These are phyloP conservation scores for Casuarina cunninghamiana DNA, from an alignment of 306 rosid genomes.

Conservation along the genomic window DNA sequence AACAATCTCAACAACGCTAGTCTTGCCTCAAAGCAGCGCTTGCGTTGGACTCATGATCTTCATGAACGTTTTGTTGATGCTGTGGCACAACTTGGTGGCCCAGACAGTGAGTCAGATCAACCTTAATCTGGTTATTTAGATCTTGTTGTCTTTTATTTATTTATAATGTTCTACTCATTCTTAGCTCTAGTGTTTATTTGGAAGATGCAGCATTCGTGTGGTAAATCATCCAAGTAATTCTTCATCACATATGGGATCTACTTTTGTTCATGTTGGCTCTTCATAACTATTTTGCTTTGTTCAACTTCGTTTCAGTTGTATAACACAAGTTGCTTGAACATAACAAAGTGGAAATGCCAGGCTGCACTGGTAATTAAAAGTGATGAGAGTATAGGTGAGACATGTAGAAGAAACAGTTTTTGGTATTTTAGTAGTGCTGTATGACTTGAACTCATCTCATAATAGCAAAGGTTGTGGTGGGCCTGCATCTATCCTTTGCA, in stretches of 20 bases:
- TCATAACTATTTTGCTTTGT: not conserved
- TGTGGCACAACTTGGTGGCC: slow-evolving; percentile 97
- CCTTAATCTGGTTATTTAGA: slow-evolving; percentile 28
- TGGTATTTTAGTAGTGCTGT: slow-evolving; percentile 3
- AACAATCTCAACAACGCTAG: slow-evolving; percentile 57
- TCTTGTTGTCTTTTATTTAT: slow-evolving; percentile 7
- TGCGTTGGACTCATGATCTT: slow-evolving; percentile 96
- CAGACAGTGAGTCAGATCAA: slow-evolving; percentile 82
- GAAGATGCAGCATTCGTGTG: not conserved
- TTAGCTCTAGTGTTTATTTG: slow-evolving; percentile 18
- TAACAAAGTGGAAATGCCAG: slow-evolving; percentile 1
- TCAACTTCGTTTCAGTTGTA: not conserved
- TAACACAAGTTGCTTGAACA: not conserved
- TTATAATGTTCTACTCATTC: not conserved
- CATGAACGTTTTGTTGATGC: slow-evolving; percentile 97
- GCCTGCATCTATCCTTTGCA: not conserved
- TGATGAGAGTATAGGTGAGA: not conserved
- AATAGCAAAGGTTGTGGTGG: not conserved
- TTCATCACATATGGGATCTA: not conserved
- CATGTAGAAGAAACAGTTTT: not conserved
- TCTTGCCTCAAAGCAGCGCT: slow-evolving; percentile 77
- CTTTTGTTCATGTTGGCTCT: not conserved
- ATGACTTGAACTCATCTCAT: not conserved
- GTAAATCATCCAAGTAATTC: not conserved
- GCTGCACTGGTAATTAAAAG: not conserved